phyloP scores from a whole-genome alignment of 164 flowering plant species.

The Chloranthus sessilifolius region DNA sequence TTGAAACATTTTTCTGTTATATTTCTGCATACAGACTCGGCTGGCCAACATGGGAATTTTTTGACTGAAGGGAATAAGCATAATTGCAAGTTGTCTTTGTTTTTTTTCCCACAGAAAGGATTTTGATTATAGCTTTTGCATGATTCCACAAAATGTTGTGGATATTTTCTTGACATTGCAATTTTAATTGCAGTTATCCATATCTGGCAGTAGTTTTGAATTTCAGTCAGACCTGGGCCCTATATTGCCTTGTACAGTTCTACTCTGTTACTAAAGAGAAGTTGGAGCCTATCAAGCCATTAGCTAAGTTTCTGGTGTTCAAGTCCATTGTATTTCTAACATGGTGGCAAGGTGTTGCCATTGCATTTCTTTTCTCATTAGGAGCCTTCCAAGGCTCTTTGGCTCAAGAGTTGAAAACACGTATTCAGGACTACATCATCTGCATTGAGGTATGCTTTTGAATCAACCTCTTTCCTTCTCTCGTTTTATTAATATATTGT shows the following conservation, averaged over 20 bases:
- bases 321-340: conserved; percentile 96
- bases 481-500: too few relatives aligned
- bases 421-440: conserved; percentile 91
- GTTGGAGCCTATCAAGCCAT: conserved; percentile 83
- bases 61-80: background rate
- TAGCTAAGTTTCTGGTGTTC: conserved; percentile 88
- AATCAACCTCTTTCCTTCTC: background rate
- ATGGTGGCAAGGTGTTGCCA: conserved; percentile 99
- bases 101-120: too few relatives aligned
- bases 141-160: background rate
- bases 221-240: conserved; percentile 98
- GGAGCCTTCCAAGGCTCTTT: conserved; percentile 80
- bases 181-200: conserved; percentile 71
- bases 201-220: conserved; percentile 91
- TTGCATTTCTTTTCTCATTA: conserved; percentile 89
- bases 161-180: background rate
- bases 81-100: background rate
- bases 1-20: background rate
- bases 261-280: conserved; percentile 83
- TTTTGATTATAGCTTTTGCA: too few relatives aligned
- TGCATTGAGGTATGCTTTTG: conserved; percentile 96
- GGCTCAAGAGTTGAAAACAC: conserved; percentile 80
- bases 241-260: conserved; percentile 95
- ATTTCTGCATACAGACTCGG: too few relatives aligned
- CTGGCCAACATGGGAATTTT: too few relatives aligned